Percentiles rank a stretch among this genome's conserved stretches.
Conservation (phyloP, 805 yeast species). For the Tetrapisispora pingtungensis region DNA sequence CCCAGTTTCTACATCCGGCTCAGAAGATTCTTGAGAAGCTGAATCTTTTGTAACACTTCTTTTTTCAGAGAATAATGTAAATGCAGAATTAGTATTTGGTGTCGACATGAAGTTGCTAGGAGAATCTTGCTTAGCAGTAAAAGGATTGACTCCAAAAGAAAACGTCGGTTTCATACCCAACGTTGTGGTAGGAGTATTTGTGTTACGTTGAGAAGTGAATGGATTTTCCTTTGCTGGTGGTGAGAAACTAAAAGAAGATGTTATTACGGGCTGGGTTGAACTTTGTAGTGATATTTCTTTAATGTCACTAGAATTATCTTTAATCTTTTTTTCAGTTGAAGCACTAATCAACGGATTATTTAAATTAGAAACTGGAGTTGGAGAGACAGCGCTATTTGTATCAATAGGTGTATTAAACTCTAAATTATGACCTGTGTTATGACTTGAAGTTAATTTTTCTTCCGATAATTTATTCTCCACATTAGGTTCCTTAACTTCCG, state of each 20-base stretch:
- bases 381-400: neutral
- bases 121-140: neutral
- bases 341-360: neutral
- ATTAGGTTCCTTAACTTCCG: no score
- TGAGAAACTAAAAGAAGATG: slow-evolving; percentile 7
- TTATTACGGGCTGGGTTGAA: slow-evolving; percentile 6
- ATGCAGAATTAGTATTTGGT: neutral
- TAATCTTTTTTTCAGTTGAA: neutral
- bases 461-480: no score
- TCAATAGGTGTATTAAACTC: no score
- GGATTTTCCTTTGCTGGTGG: slow-evolving; percentile 9
- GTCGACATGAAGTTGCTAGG: neutral
- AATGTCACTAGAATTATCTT: neutral
- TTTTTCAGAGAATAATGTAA: neutral
- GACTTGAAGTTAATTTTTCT: no score
- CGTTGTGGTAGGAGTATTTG: slow-evolving; percentile 1
- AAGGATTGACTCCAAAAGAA: slow-evolving; percentile 6
- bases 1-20: neutral
- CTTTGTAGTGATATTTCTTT: neutral
- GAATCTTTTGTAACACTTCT: neutral
- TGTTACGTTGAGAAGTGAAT: slow-evolving; percentile 8
- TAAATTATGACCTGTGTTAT: no score
- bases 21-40: neutral
- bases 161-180: slow-evolving; percentile 10
- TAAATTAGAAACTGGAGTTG: no score